Conservation (phyloP, 805 yeast genomes). For the Starmera caribaea region DNA sequence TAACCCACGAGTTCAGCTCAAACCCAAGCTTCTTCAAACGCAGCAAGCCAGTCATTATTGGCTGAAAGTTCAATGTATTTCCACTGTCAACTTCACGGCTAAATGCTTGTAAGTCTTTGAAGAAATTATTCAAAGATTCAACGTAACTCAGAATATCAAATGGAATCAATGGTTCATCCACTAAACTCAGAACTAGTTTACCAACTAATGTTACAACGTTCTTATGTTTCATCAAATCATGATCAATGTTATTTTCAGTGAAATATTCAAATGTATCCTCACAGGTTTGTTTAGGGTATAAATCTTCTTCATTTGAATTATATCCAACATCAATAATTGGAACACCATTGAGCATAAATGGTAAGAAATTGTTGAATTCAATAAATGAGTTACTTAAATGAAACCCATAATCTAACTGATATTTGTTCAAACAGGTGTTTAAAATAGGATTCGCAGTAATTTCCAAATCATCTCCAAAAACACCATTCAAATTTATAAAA, state of each 20-base stretch:
- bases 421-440: conserved; percentile 34
- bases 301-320: conserved; percentile 17
- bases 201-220: conserved; percentile 49
- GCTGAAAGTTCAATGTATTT: conserved; percentile 19
- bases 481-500: conserved; percentile 65
- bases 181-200: conserved; percentile 42
- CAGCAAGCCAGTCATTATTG: conserved; percentile 21
- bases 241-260: conserved; percentile 34
- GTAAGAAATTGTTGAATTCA: conserved; percentile 53
- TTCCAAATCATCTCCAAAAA: conserved; percentile 41
- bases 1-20: conserved; percentile 43
- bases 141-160: conserved; percentile 44
- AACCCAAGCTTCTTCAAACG: conserved; percentile 34
- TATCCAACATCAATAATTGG: conserved; percentile 58
- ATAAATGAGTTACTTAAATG: conserved; percentile 18
- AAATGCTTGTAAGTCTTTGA: conserved; percentile 37
- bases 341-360: conserved; percentile 58
- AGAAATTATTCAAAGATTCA: conserved; percentile 30
- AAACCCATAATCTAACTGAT: conserved; percentile 15
- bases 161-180: conserved; percentile 73
- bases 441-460: conserved; percentile 60
- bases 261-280: conserved; percentile 56
- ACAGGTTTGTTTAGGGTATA: conserved; percentile 46
- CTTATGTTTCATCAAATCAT: conserved; percentile 43
- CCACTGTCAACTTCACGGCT: conserved; percentile 16